A percentile compares a stretch with the other conserved stretches of the same genome.
Evolutionary conservation across 257 asterid species (phyloP).

Genomic region (Catharanthus roseus): DNA sequence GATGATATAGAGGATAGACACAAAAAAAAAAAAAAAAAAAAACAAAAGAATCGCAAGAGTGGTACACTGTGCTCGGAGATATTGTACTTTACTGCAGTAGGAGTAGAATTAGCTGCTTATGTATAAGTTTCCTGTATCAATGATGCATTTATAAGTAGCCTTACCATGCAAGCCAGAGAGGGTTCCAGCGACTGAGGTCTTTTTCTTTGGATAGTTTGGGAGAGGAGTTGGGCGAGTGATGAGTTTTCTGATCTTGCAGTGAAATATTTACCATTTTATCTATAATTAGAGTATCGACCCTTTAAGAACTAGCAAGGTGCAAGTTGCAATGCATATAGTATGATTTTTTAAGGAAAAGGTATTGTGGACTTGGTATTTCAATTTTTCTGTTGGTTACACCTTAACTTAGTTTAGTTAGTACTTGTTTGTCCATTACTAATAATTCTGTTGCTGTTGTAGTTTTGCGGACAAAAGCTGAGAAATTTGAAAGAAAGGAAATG

Average conservation of each 20-base stretch:
- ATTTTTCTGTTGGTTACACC: not conserved
- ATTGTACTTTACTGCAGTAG: not conserved
- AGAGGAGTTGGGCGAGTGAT: not conserved
- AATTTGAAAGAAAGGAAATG: conserved; percentile 49
- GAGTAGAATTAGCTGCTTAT: not conserved
- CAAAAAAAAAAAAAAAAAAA: too few species aligned
- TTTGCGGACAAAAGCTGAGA: conserved; percentile 57
- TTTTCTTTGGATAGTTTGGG: not conserved
- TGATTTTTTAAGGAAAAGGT: not conserved
- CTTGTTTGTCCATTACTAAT: not conserved
- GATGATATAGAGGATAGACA: not conserved
- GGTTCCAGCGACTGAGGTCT: not conserved
- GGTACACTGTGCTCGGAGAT: not conserved
- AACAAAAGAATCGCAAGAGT: too few species aligned
- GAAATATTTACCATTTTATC: not conserved
- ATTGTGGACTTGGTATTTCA: not conserved
- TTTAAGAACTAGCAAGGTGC: not conserved
- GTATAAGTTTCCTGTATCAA: not conserved
- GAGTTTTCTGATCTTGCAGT: not conserved
- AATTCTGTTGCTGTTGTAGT: conserved; percentile 33
- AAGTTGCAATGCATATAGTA: not conserved
- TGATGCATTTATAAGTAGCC: not conserved
- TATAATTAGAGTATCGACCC: not conserved
- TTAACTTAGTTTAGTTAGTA: not conserved
- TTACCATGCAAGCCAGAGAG: not conserved